Base-by-base conservation (phyloP, 2,329 filamentous ascomycete species). In the Talaromyces marneffei region DNA sequence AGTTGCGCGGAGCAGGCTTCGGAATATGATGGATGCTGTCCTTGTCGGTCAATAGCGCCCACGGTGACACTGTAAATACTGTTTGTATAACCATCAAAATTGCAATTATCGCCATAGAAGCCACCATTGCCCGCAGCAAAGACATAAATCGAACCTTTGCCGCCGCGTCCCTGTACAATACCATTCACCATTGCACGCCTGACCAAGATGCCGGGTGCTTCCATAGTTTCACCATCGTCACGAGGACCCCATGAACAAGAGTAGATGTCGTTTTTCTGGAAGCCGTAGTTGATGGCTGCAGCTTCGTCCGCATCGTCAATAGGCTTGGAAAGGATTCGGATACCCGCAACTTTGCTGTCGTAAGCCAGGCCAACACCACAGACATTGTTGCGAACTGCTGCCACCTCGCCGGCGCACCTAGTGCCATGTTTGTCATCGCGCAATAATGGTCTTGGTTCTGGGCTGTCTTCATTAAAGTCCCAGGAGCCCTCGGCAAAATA, bases 71-170 rank as follows among this genome's bases (percentile, higher is more conserved):
- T 97, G 82, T 97, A 99, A 69, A 99, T 99, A 72, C 92, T 97
- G 80, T 99, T 99, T 63, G 94, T 99, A 77, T 99, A 99, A 40
- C 94, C 94, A 72, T 99, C 94, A 73, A 99, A 99, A 74, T 99
- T 99, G 83, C 94, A 99, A 77, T 99, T 97, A 74, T 99, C 94
- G 52, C 90, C 92, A 65, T 81, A 85, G 3, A 82, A 80, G 9
- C 93, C 95, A 62, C 94, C 94, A 71, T 99, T 99, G 62, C 94
- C 94, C 66, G 93, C 92, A 46, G 94, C 94, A 75, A 99, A 99
- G 59, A 99, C 94, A 70, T 92, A 99, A 66, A 99, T 90, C 29
- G 91, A 96, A 8, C 94, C 94, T 58, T 87, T 85, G 2, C 92
- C 91, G 55, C 79, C 82, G 57, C 94, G 89, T 44, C 94, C 94